Evolutionary conservation across 2,329 filamentous ascomycete species (phyloP).

Genomic region (Apiospora hydei): DNA sequence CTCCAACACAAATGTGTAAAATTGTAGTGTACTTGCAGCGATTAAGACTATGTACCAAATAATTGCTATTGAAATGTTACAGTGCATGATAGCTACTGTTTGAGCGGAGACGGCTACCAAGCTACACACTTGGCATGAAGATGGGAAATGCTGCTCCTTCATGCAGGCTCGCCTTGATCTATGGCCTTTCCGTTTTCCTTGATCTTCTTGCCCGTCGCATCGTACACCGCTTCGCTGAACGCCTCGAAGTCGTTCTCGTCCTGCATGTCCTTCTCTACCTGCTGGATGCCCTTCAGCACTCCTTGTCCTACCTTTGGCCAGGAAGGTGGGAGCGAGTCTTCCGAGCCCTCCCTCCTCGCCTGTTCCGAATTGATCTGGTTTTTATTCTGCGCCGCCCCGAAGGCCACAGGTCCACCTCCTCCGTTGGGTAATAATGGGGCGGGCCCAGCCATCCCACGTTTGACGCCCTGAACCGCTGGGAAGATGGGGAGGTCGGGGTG

Average conservation of each 20-base stretch:
- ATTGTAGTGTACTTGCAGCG: neutral
- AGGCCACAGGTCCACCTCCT: slow-evolving; percentile 45
- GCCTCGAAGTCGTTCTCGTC: slow-evolving; percentile 44
- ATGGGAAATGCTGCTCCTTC: neutral
- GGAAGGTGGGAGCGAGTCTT: slow-evolving; percentile 40
- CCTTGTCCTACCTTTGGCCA: slow-evolving; percentile 43
- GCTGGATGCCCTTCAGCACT: slow-evolving; percentile 37
- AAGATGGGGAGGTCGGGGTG: slow-evolving; percentile 74
- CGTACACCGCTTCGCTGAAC: slow-evolving; percentile 46
- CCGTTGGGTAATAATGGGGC: slow-evolving; percentile 30
- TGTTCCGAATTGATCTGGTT: slow-evolving; percentile 24
- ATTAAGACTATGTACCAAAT: neutral
- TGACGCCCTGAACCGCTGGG: slow-evolving; percentile 42
- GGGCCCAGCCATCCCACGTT: too few relatives aligned
- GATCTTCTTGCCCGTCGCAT: slow-evolving; percentile 40
- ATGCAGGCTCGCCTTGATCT: neutral
- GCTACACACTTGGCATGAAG: neutral
- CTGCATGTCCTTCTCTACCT: slow-evolving; percentile 40
- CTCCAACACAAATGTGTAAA: neutral
- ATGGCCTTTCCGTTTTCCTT: slow-evolving; percentile 42
- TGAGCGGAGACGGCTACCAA: neutral
- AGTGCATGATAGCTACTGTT: neutral
- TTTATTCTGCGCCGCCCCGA: slow-evolving; percentile 30
- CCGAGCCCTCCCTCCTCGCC: slow-evolving; percentile 36
- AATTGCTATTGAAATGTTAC: neutral